Evolutionary conservation across 2,329 filamentous ascomycete species (phyloP).

Genomic region (Trichoderma afroharzianum): DNA sequence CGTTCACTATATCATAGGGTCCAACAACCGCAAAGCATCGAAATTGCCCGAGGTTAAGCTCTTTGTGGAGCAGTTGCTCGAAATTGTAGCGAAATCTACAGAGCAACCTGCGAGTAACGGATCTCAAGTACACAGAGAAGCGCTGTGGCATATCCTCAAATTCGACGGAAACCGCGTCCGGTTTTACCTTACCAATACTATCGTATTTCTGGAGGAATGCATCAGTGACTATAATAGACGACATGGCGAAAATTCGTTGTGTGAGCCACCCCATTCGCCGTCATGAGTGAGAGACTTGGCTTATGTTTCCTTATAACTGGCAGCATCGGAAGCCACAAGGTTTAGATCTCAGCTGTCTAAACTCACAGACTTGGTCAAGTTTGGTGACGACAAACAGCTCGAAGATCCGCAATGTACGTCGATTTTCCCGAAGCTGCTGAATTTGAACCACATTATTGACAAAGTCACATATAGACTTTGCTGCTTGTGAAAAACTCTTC

Average conservation of each 20-base stretch:
- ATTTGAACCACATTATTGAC: not conserved
- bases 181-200: conserved; percentile 20
- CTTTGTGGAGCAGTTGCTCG: conserved; percentile 21
- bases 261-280: not conserved
- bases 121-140: not conserved
- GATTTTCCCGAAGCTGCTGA: not conserved
- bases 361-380: not conserved
- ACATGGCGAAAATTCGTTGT: not conserved
- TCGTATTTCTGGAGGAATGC: conserved; percentile 18
- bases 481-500: conserved; percentile 3
- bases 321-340: not conserved
- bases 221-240: conserved; percentile 7
- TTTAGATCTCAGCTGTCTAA: not conserved
- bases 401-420: not conserved
- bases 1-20: conserved; percentile 31
- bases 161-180: conserved; percentile 23
- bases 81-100: conserved; percentile 9
- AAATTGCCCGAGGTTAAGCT: not conserved
- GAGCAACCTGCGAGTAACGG: accelerated
- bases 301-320: not conserved
- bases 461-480: not conserved
- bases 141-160: conserved; percentile 20
- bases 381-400: not conserved
- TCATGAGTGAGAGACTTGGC: not conserved
- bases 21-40: conserved; percentile 23